Evolutionary conservation across 1,284 basidiomycete species (phyloP).

Genomic region (Schizopora paradoxa): DNA sequence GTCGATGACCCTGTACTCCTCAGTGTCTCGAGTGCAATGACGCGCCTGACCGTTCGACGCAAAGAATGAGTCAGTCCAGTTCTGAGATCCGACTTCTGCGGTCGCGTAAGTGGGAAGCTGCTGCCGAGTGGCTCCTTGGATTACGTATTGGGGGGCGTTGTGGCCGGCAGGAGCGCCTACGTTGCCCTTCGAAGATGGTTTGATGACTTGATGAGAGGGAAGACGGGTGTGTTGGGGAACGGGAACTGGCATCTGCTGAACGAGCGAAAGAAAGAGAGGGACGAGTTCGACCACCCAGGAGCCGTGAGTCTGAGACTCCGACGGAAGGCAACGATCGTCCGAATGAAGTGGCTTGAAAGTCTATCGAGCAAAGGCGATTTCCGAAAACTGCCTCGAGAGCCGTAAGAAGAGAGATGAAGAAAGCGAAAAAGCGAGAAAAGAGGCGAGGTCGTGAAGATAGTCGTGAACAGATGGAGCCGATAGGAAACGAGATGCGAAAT

Average conservation of each 20-base stretch:
- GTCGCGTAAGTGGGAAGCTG: no score
- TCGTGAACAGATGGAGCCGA: conserved; percentile 32
- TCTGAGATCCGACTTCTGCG: no score
- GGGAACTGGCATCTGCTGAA: conserved; percentile 76
- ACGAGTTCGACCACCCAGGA: no score
- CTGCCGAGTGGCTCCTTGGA: conserved; percentile 5
- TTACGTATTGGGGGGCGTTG: conserved; percentile 44
- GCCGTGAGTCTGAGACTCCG: conserved; percentile 22
- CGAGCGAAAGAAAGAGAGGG: conserved; percentile 31
- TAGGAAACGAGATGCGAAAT: conserved; percentile 33
- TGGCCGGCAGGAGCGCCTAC: conserved; percentile 31
- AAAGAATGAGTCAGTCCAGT: no score
- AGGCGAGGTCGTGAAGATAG: conserved; percentile 43
- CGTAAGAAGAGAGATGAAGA: conserved; percentile 5
- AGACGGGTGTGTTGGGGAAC: conserved; percentile 56
- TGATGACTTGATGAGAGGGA: conserved; percentile 58
- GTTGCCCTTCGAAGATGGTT: conserved; percentile 40
- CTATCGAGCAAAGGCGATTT: conserved; percentile 1
- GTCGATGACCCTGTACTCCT: no score
- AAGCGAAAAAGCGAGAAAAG: conserved; percentile 23
- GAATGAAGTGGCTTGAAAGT: conserved; percentile 2
- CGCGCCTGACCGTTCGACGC: no score
- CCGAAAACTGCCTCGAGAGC: conserved; percentile 1
- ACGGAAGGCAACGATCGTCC: neutral
- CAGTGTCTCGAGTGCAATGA: no score